Percentiles rank a stretch among this genome's conserved stretches.
Evolutionary conservation across 75 land plant genomes (phyloP).

Genomic region (Ceratopteris richardii): DNA sequence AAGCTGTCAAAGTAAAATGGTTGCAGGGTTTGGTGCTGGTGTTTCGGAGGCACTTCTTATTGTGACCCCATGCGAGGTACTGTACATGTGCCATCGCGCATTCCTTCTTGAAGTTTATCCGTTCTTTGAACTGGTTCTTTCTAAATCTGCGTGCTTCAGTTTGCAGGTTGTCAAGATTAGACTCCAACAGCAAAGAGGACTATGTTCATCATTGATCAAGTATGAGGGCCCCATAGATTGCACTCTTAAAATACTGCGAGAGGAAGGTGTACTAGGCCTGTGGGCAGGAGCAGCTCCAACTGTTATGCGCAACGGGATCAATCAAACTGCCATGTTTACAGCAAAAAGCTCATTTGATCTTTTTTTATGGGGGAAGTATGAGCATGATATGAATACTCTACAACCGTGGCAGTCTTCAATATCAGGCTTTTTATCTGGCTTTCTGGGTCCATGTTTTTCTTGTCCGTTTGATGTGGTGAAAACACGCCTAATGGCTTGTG

Average conservation of each 20-base stretch:
- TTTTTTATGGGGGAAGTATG: not conserved
- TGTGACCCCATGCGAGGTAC: conserved; percentile 92
- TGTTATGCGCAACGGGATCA: conserved; percentile 2
- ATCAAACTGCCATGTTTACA: not conserved
- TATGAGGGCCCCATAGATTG: conserved; percentile 1
- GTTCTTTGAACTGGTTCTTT: no score
- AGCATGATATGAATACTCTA: not conserved
- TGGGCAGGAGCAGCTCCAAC: not conserved
- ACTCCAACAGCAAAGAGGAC: conserved; percentile 1
- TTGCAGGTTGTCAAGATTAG: conserved; percentile 3
- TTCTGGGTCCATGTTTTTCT: not conserved
- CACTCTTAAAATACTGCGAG: not conserved
- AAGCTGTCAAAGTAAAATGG: conserved; percentile 34
- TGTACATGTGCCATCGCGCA: no score
- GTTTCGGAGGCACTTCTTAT: conserved; percentile 79
- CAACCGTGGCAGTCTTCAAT: conserved; percentile 1
- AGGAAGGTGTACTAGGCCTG: not conserved
- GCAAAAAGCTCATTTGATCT: not conserved
- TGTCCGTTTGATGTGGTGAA: not conserved
- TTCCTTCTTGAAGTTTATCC: no score
- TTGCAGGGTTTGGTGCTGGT: conserved; percentile 83
- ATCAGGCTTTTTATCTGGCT: not conserved
- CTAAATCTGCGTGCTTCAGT: no score
- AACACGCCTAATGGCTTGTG: not conserved
- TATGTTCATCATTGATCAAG: not conserved